Base-by-base conservation (phyloP, 2,329 filamentous ascomycete species). In the Calcarisporium arbuscula region DNA sequence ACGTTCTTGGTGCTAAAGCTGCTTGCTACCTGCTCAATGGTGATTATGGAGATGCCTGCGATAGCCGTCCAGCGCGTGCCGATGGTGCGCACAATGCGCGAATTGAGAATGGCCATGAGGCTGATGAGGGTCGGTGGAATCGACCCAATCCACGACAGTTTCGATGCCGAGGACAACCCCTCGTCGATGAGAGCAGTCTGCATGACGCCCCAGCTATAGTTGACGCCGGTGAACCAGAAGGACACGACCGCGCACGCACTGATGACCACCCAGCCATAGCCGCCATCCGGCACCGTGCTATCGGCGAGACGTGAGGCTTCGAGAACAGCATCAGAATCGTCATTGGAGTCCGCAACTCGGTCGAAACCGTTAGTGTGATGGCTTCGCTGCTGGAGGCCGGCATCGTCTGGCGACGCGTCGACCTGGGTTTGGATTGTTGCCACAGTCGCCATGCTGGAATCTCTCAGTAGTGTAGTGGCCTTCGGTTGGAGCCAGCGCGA, bases 161-260 rank as follows among this genome's bases (percentile, higher is more conserved):
- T 77, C 0, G 68, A 66, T 0, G 73, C 58, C 0, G 64, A 62
- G 0, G 65, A 62, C 1, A 77, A 54, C 0, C 61, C 58, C 14
- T 67, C 53, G 22, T 67, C 54, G 0, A 77, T 64, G 0, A 81
- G 61, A 0, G 68, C 74, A 3, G 64, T 64, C 49, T 82, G 77
- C 11, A 80, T 57, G 1, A 82, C 64, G 6, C 77, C 77, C 74
- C 76, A 81, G 40, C 62, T 67, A 43, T 76, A 76, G 7, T 61
- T 64, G 1, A 66, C 70, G 19, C 74, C 76, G n/a, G 70, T 67
- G 31, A 70, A 66, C 72, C 70, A 76, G 58, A 71, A 54, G 0
- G 48, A 33, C 0, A 55, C 40, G 6, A 47, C 23, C 4, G 49
- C 44, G 11, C 52, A 54, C 18, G 43, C 47, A 1, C 32, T 19